Conservation (phyloP, 2,329 filamentous ascomycete species). For the Sclerotinia trifoliorum region DNA sequence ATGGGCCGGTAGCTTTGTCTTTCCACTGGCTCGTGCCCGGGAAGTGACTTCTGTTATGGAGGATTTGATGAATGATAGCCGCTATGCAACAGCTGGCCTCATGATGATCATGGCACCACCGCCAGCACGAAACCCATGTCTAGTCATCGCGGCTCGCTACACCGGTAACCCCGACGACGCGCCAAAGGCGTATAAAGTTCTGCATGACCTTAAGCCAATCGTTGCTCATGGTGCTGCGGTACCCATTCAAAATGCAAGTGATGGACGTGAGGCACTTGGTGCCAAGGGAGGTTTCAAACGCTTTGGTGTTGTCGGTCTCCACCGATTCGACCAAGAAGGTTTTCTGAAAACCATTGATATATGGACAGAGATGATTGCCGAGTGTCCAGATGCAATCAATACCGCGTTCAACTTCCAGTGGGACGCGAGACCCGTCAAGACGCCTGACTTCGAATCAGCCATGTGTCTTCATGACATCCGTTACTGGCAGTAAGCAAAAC, state of each 20-base stretch:
- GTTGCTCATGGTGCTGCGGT: neutral
- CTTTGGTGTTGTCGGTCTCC: slow-evolving; percentile 22
- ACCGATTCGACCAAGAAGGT: slow-evolving; percentile 14
- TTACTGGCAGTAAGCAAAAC: slow-evolving; percentile 19
- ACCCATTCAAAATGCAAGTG: slow-evolving; percentile 18
- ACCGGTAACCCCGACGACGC: slow-evolving; percentile 17
- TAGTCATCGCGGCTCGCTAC: slow-evolving; percentile 21
- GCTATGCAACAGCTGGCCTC: slow-evolving; percentile 14
- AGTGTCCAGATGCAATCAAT: slow-evolving; percentile 23
- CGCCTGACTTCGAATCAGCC: slow-evolving; percentile 19
- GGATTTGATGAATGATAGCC: slow-evolving; percentile 15
- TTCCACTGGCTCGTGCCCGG: slow-evolving; percentile 34
- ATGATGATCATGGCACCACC: slow-evolving; percentile 24
- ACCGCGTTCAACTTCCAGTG: slow-evolving; percentile 24
- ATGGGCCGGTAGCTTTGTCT: slow-evolving; percentile 38
- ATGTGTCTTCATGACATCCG: slow-evolving; percentile 19
- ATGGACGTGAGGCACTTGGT: slow-evolving; percentile 19
- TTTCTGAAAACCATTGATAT: slow-evolving; percentile 21
- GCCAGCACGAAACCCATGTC: slow-evolving; percentile 10
- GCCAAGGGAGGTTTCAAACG: slow-evolving; percentile 21
- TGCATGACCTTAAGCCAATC: slow-evolving; percentile 13
- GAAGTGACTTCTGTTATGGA: slow-evolving; percentile 36
- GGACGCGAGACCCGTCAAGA: slow-evolving; percentile 11
- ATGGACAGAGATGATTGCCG: slow-evolving; percentile 16
- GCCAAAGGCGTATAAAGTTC: neutral